Conservation (phyloP, 257 asterid species). For the Handroanthus guayacan region DNA sequence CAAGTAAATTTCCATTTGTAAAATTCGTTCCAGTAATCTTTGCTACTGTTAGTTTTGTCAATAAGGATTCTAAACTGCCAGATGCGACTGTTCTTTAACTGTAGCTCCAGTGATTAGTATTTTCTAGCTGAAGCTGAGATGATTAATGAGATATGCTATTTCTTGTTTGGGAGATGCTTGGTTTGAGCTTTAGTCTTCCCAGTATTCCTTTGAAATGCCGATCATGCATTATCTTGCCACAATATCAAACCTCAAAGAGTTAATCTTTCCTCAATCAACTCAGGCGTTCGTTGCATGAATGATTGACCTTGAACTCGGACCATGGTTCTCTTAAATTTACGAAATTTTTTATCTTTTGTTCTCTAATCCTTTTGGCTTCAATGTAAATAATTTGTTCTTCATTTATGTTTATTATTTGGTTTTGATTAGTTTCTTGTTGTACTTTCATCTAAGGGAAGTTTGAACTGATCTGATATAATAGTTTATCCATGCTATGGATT, state of each 20-base stretch:
- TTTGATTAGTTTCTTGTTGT: background rate
- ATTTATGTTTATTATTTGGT: slow-evolving; percentile 1
- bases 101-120: background rate
- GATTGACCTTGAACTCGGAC: slow-evolving; percentile 23
- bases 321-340: background rate
- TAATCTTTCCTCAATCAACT: too few relatives aligned
- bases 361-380: slow-evolving; percentile 19
- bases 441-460: slow-evolving; percentile 13
- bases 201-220: slow-evolving; percentile 1
- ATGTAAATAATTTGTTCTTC: background rate
- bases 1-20: background rate
- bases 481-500: slow-evolving; percentile 15
- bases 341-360: background rate
- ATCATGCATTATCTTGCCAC: slow-evolving; percentile 17
- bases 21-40: background rate
- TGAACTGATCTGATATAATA: slow-evolving; percentile 3
- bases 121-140: slow-evolving; percentile 24
- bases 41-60: background rate
- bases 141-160: background rate
- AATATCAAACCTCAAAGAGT: background rate
- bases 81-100: background rate
- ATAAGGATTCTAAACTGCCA: background rate
- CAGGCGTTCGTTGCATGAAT: background rate
- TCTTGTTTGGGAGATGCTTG: slow-evolving; percentile 15
- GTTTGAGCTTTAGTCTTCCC: slow-evolving; percentile 1